These are phyloP conservation scores for Vitis labrusca DNA, from an alignment of 164 flowering plant species.

Conservation along the genomic window DNA sequence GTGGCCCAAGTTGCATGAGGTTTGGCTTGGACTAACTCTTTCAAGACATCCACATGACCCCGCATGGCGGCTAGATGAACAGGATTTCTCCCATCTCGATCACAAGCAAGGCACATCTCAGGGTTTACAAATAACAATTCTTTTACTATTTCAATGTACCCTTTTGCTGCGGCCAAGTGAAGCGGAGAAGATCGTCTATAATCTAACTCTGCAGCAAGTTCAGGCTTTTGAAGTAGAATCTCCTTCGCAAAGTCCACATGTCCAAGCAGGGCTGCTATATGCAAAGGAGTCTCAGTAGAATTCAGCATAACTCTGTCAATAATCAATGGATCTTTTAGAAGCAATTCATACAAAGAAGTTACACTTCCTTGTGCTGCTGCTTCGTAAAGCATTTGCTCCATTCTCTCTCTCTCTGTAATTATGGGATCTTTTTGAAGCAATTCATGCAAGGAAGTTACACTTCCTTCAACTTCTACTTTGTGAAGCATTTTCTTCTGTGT, in stretches of 20 bases:
- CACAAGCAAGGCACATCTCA: conserved; percentile 8
- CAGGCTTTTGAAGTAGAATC: conserved; percentile 13
- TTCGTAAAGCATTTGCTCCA: conserved; percentile 27
- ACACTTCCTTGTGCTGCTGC: conserved; percentile 27
- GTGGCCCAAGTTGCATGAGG: conserved; percentile 11
- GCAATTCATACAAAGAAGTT: conserved; percentile 14
- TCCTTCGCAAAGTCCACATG: conserved; percentile 14
- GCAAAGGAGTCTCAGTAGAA: conserved; percentile 22
- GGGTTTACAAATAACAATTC: conserved; percentile 1
- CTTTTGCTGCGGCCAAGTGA: conserved; percentile 32
- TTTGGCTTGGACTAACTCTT: conserved; percentile 11
- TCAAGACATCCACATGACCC: conserved; percentile 21
- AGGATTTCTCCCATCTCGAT: conserved; percentile 26
- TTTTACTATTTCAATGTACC: conserved; percentile 16
- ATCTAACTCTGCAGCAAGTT: conserved; percentile 20
- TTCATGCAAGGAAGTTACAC: no score
- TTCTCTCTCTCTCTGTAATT: neutral
- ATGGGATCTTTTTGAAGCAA: no score
- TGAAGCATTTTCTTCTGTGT: no score
- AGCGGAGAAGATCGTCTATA: conserved; percentile 18
- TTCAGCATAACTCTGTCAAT: conserved; percentile 16
- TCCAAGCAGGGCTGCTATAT: conserved; percentile 25
- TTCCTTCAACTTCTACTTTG: no score
- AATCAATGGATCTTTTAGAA: conserved; percentile 18
- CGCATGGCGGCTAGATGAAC: conserved; percentile 30